Percentiles rank a stretch among this genome's conserved stretches.
phyloP scores from a whole-genome alignment of 768 basidiomycete genomes.

The Boletus vinaceobasis region DNA sequence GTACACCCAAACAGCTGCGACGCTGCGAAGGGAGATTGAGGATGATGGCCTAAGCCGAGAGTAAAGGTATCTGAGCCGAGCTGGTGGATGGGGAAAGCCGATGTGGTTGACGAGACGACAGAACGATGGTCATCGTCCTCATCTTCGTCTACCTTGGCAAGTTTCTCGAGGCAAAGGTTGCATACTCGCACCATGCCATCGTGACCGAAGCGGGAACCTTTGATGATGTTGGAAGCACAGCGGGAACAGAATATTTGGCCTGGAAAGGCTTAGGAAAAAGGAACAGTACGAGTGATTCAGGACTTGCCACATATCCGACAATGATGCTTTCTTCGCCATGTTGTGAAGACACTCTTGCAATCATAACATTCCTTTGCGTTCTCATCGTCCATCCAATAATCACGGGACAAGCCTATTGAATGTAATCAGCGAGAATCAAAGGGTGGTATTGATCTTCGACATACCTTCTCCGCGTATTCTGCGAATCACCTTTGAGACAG shows the following conservation, averaged over 20 bases:
- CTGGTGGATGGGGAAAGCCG: constrained; percentile 77
- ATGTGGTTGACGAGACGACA: constrained; percentile 64
- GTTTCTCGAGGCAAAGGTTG: constrained; percentile 91
- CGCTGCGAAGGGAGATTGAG: constrained; percentile 85
- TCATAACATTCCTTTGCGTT: constrained; percentile 95
- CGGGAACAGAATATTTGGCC: constrained; percentile 98
- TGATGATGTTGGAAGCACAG: constrained; percentile 96
- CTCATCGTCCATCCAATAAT: constrained; percentile 99
- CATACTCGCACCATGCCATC: constrained; percentile 96
- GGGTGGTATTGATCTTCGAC: constrained; percentile 10
- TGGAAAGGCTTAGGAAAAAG: constrained; percentile 24
- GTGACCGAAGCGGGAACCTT: constrained; percentile 88
- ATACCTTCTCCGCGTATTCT: constrained; percentile 86
- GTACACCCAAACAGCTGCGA: constrained; percentile 78
- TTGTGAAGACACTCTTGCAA: constrained; percentile 90
- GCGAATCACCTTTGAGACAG: constrained; percentile 89
- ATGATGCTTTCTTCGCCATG: constrained; percentile 95
- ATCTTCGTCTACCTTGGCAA: constrained; percentile 82
- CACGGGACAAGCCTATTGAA: constrained; percentile 70
- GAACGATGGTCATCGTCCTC: constrained; percentile 89
- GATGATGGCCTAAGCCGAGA: constrained; percentile 45
- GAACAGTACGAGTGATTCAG: not conserved
- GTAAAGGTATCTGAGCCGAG: constrained; percentile 47
- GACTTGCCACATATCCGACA: constrained; percentile 90
- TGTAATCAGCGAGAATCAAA: constrained; percentile 6